These are phyloP conservation scores for Plasmopara muralis DNA, from an alignment of 352 stramenopile genomes.

Conservation along the genomic window DNA sequence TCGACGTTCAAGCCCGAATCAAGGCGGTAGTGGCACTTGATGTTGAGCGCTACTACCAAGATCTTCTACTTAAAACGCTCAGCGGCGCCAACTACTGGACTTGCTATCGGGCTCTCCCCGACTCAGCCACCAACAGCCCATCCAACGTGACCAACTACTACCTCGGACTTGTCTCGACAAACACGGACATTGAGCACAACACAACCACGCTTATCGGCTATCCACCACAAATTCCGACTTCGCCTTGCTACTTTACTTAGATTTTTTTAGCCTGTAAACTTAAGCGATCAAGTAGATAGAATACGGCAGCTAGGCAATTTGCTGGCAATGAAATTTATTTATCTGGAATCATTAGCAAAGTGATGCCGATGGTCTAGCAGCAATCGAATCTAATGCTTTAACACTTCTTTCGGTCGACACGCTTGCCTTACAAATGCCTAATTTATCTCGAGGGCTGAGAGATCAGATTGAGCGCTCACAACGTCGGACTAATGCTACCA, in stretches of 20 bases:
- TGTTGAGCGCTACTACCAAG: slow-evolving; percentile 3
- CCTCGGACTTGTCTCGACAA: no score
- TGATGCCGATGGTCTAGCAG: slow-evolving; percentile 10
- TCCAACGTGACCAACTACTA: no score
- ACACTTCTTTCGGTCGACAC: slow-evolving; percentile 37
- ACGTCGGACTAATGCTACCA: slow-evolving; percentile 53
- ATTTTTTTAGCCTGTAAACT: no score
- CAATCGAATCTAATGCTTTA: slow-evolving; percentile 7
- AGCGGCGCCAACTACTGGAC: background rate
- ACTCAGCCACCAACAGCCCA: no score
- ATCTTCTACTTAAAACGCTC: background rate
- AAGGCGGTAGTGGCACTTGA: background rate
- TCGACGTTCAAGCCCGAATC: background rate
- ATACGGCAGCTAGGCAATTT: no score
- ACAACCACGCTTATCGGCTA: no score
- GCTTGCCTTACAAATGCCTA: slow-evolving; percentile 46
- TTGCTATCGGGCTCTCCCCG: no score
- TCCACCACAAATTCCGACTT: no score
- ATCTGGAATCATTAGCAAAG: slow-evolving; percentile 3
- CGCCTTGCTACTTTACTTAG: no score
- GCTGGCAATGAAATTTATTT: no score
- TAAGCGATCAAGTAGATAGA: no score
- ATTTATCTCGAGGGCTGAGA: slow-evolving; percentile 51
- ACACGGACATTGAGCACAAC: no score
- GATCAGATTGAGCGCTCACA: slow-evolving; percentile 57